Conservation (phyloP, 2,329 filamentous ascomycete species). For the Dryadomyces sulphureus region DNA sequence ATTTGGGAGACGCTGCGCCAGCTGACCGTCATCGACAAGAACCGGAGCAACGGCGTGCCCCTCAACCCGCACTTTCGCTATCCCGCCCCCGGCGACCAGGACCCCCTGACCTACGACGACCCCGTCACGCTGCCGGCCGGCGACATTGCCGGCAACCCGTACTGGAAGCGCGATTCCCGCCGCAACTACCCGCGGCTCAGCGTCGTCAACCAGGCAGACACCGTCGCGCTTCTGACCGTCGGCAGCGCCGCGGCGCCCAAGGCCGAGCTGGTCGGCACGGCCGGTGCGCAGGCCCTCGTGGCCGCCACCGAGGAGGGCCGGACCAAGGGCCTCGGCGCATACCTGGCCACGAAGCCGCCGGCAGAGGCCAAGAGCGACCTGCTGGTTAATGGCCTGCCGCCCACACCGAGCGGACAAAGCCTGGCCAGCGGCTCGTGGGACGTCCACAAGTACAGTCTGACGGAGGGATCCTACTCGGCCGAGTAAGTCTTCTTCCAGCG, state of each 20-base stretch:
- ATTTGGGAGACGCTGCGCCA: slow-evolving; percentile 77
- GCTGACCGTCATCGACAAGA: slow-evolving; percentile 64
- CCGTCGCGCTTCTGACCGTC: slow-evolving; percentile 70
- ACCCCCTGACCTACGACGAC: slow-evolving; percentile 62
- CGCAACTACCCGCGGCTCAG: slow-evolving; percentile 69
- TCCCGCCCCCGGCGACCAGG: slow-evolving; percentile 61
- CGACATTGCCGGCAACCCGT: slow-evolving; percentile 81
- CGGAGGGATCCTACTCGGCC: slow-evolving; percentile 52
- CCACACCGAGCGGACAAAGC: slow-evolving; percentile 62
- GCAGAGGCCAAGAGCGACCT: slow-evolving; percentile 38
- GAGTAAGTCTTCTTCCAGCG: slow-evolving; percentile 35
- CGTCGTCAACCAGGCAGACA: slow-evolving; percentile 69
- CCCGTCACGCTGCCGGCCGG: slow-evolving; percentile 71
- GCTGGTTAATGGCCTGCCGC: slow-evolving; percentile 65
- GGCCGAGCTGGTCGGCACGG: slow-evolving; percentile 60
- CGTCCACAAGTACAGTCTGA: slow-evolving; percentile 53
- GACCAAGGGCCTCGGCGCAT: slow-evolving; percentile 54
- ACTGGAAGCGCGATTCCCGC: slow-evolving; percentile 89
- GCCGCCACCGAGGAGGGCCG: slow-evolving; percentile 61
- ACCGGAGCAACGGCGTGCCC: slow-evolving; percentile 82
- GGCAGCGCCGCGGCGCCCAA: slow-evolving; percentile 72
- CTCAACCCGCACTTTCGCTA: slow-evolving; percentile 87
- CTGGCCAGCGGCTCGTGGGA: slow-evolving; percentile 38
- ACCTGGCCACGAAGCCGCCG: slow-evolving; percentile 47
- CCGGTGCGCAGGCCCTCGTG: slow-evolving; percentile 49